Base-by-base conservation (phyloP, 495 filamentous ascomycete species). In the Lophiotrema nucula region DNA sequence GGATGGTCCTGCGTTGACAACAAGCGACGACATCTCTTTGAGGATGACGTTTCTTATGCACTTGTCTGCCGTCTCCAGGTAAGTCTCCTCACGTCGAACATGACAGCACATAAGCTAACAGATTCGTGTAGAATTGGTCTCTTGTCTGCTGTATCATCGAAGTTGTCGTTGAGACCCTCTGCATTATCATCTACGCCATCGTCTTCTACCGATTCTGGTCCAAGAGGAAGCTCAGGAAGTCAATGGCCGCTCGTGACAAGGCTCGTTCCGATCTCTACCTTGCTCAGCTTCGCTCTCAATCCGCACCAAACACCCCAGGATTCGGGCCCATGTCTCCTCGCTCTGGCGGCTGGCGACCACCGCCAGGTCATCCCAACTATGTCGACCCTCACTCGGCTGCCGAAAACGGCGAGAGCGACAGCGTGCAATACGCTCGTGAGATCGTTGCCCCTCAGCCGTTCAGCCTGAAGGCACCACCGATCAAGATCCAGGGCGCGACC, bases 91-190 rank as follows among this genome's bases (percentile, higher is more conserved):
- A 31, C 47, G 44, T 23, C 23, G n/a, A 24, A 26, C 33, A 46
- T 12, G 21, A n/a, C 13, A 23, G 1, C 12, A 6, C 46, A 75
- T 68, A 61, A 19, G 46, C 15, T 28, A 22, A 60, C 50, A 11
- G 33, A 38, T 8, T 58, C 22, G n/a, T 26, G 31, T 67, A 96
- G 87, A 89, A 96, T 74, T 99, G 93, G 93, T 82, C 87, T 18
- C 82, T 99, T 45, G 86, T 99, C 65, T 99, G 93, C 78, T 88
- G 88, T 69, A 88, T 99, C 68, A 97, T 99, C 74, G 93, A 99
- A 76, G 81, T 99, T 60, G 88, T 95, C 51, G 81, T 99, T 61
- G 93, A 99, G 71, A 78, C 87, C 64, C 83, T 99, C 72, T 88
- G 88, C 63, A 95, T 99, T 70, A 74, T 82, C 31, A 87, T 99